phyloP scores from a whole-genome alignment of 2,329 filamentous ascomycete species.

The Fusarium sp. region DNA sequence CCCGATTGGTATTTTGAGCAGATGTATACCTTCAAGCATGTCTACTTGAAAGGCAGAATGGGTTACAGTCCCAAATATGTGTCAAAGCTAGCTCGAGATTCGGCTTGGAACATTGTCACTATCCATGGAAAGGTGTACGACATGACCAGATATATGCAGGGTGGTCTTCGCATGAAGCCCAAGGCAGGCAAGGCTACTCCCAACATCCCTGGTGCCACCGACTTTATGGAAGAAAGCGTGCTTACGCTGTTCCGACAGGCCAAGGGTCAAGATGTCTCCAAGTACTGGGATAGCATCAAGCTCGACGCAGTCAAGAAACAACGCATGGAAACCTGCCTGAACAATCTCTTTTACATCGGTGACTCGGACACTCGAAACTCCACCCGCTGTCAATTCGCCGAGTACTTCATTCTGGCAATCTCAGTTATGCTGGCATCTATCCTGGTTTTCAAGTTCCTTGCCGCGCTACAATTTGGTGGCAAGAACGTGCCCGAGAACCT shows the following conservation, averaged over 20 bases:
- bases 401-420: slow-evolving; percentile 89
- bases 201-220: slow-evolving; percentile 64
- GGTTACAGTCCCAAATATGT: slow-evolving; percentile 87
- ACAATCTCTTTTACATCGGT: slow-evolving; percentile 95
- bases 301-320: slow-evolving; percentile 69
- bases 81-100: slow-evolving; percentile 73
- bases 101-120: slow-evolving; percentile 79
- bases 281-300: slow-evolving; percentile 81
- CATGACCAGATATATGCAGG: slow-evolving; percentile 83
- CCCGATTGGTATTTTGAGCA: slow-evolving; percentile 94
- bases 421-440: slow-evolving; percentile 84
- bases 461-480: slow-evolving; percentile 90
- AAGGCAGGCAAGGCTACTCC: slow-evolving; percentile 65
- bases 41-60: slow-evolving; percentile 88
- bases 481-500: slow-evolving; percentile 96
- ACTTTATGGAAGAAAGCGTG: slow-evolving; percentile 86
- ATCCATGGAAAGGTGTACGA: slow-evolving; percentile 88
- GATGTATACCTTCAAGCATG: slow-evolving; percentile 80
- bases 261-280: slow-evolving; percentile 83
- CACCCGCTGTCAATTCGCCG: slow-evolving; percentile 84
- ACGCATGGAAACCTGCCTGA: slow-evolving; percentile 84
- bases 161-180: slow-evolving; percentile 76
- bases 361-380: slow-evolving; percentile 93
- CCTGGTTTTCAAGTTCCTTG: slow-evolving; percentile 96
- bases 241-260: slow-evolving; percentile 81